A percentile compares a stretch with the other conserved stretches of the same genome.
Conservation (phyloP, 495 filamentous ascomycete genomes). For the Rhizodiscina lignyota region DNA sequence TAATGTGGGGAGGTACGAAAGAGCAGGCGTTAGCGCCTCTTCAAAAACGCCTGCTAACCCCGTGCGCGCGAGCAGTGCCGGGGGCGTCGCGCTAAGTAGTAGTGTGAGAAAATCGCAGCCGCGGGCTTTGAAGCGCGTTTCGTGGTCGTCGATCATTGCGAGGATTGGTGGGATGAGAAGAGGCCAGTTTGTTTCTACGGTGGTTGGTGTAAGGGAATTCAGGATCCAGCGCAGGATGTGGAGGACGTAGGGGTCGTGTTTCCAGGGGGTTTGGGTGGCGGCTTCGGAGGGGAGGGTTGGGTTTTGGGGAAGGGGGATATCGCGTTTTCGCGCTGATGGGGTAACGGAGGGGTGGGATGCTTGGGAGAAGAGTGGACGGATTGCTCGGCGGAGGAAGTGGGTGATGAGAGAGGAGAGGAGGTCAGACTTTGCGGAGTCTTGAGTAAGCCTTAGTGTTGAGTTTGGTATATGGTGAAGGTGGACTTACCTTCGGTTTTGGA, state of each 20-base stretch:
- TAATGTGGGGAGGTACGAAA: slow-evolving; percentile 60
- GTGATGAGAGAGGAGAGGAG: slow-evolving; percentile 18
- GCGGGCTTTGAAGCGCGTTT: slow-evolving; percentile 33
- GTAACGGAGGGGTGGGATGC: slow-evolving; percentile 14
- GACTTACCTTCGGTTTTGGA: too few relatives aligned
- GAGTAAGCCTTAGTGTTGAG: too few relatives aligned
- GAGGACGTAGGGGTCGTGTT: slow-evolving; percentile 42
- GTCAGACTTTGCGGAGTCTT: slow-evolving; percentile 22
- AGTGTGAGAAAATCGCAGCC: slow-evolving; percentile 43
- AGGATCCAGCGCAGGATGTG: slow-evolving; percentile 54
- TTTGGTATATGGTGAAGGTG: too few relatives aligned
- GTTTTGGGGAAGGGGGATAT: too few relatives aligned
- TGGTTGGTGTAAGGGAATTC: slow-evolving; percentile 22
- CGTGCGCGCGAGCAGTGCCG: slow-evolving; percentile 43
- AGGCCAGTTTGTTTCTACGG: slow-evolving; percentile 40
- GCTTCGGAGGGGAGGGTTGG: too few relatives aligned
- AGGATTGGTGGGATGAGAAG: slow-evolving; percentile 76
- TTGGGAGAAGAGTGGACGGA: slow-evolving; percentile 22
- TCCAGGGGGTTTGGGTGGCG: slow-evolving; percentile 53
- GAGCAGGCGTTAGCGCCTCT: slow-evolving; percentile 54
- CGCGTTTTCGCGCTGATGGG: slow-evolving; percentile 10
- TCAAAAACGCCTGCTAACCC: slow-evolving; percentile 69
- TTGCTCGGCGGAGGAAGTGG: slow-evolving; percentile 25
- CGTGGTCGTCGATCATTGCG: slow-evolving; percentile 56
- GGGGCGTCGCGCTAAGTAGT: slow-evolving; percentile 37